A percentile compares a stretch with the other conserved stretches of the same genome.
These are phyloP conservation scores for Sphenostylis stenocarpa DNA, from an alignment of 306 rosid genomes.

Conservation along the genomic window DNA sequence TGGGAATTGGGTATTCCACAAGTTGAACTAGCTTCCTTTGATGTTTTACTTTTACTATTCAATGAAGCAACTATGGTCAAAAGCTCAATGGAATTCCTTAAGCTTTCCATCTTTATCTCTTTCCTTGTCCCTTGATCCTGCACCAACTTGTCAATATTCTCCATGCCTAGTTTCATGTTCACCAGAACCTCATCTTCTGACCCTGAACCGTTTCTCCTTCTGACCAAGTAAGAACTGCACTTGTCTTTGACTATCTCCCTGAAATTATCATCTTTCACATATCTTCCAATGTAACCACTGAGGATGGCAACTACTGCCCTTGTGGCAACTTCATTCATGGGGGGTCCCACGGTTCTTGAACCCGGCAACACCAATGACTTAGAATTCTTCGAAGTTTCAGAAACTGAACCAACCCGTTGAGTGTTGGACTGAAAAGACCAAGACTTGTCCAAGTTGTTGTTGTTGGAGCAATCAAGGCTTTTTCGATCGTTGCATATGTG, in stretches of 20 bases:
- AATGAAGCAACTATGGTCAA: constrained; percentile 55
- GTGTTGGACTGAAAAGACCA: constrained; percentile 41
- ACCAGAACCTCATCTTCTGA: constrained; percentile 38
- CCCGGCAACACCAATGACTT: constrained; percentile 39
- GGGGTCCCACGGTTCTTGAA: constrained; percentile 48
- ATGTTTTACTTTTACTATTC: constrained; percentile 39
- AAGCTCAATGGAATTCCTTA: constrained; percentile 49
- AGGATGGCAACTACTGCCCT: constrained; percentile 68
- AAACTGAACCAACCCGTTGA: constrained; percentile 38
- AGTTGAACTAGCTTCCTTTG: constrained; percentile 36
- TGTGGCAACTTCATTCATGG: constrained; percentile 61
- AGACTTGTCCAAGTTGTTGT: constrained; percentile 33
- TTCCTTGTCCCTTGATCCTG: constrained; percentile 38
- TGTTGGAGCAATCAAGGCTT: constrained; percentile 32
- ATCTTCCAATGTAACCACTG: constrained; percentile 66
- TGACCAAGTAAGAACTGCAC: constrained; percentile 55
- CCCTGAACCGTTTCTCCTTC: constrained; percentile 37
- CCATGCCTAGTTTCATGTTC: constrained; percentile 51
- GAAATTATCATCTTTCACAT: constrained; percentile 52
- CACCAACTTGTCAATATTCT: constrained; percentile 56
- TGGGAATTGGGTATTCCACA: constrained; percentile 55
- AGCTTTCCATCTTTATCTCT: constrained; percentile 42
- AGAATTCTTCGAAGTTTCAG: constrained; percentile 41
- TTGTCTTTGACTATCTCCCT: constrained; percentile 48
- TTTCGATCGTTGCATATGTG: constrained; percentile 50